Conservation (phyloP, 2,329 filamentous ascomycete species). For the Coleophoma eucalyptorum region DNA sequence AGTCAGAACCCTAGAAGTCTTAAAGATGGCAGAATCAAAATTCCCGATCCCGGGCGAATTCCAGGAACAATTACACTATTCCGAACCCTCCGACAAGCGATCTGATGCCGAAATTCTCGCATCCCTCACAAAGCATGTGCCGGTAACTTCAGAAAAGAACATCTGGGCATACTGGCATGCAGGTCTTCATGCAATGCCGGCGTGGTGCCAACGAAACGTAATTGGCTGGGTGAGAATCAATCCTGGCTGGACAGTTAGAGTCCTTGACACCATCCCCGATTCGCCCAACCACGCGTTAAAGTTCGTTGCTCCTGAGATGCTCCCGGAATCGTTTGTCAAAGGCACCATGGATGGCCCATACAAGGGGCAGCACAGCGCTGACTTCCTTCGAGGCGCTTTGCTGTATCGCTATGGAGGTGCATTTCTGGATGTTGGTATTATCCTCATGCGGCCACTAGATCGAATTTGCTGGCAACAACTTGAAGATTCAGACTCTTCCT, state of each 20-base stretch:
- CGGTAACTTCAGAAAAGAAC: conserved; percentile 36
- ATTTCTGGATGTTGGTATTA: conserved; percentile 39
- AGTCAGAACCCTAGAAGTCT: too few species aligned
- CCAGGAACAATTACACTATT: too few species aligned
- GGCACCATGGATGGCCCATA: conserved; percentile 39
- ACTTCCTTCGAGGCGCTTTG: conserved; percentile 40
- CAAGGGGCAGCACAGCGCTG: conserved; percentile 38
- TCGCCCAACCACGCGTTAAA: conserved; percentile 32
- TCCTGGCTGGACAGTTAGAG: conserved; percentile 35
- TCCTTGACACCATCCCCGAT: conserved; percentile 32
- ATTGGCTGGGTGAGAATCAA: conserved; percentile 38
- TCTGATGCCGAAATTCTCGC: background rate
- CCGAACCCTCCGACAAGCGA: too few species aligned
- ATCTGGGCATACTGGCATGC: conserved; percentile 43
- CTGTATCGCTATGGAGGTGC: conserved; percentile 37
- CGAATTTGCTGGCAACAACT: conserved; percentile 38
- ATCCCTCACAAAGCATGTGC: conserved; percentile 11
- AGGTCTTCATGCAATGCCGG: conserved; percentile 31
- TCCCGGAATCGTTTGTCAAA: conserved; percentile 37
- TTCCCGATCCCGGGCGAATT: too few species aligned
- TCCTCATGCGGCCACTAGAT: conserved; percentile 36
- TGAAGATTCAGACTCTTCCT: conserved; percentile 29
- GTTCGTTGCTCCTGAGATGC: conserved; percentile 29
- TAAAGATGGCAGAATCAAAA: too few species aligned
- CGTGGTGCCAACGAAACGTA: conserved; percentile 33